Percentiles rank a stretch among this genome's conserved stretches.
These are phyloP conservation scores for Diplodia sapinea DNA, from an alignment of 2,329 filamentous ascomycete genomes.

Conservation along the genomic window DNA sequence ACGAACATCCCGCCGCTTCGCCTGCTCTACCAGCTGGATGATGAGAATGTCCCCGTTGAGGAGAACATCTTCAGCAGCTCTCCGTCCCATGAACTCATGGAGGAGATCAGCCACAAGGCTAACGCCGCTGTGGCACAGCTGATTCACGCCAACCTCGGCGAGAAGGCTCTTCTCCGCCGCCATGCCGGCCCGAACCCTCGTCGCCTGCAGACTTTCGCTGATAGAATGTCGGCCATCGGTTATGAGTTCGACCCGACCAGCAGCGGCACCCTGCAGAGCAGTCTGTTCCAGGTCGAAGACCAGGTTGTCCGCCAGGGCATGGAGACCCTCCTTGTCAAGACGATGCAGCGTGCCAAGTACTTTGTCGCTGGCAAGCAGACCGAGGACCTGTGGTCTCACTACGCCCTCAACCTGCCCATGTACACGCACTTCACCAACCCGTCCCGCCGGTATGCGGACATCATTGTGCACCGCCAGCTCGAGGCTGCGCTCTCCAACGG, in stretches of 20 bases:
- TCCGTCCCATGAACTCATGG: conserved; percentile 86
- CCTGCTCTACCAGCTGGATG: conserved; percentile 90
- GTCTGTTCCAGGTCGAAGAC: conserved; percentile 91
- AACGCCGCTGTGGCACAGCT: conserved; percentile 89
- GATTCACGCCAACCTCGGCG: conserved; percentile 76
- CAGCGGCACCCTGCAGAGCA: conserved; percentile 91
- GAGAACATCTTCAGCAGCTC: conserved; percentile 95
- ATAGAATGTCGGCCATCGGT: conserved; percentile 89
- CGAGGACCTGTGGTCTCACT: conserved; percentile 83
- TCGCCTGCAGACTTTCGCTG: conserved; percentile 86
- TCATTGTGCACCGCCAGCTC: conserved; percentile 93
- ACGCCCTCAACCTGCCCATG: conserved; percentile 86
- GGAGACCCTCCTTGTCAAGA: conserved; percentile 93
- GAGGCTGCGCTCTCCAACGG: conserved; percentile 84
- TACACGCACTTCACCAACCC: conserved; percentile 99
- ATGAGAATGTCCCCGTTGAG: conserved; percentile 97
- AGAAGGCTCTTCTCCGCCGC: conserved; percentile 89
- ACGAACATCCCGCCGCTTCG: conserved; percentile 84
- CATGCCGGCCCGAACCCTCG: conserved; percentile 85
- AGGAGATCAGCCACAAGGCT: conserved; percentile 92
- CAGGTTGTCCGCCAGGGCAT: conserved; percentile 91
- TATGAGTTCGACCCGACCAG: conserved; percentile 88
- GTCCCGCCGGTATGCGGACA: conserved; percentile 90
- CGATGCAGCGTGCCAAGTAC: conserved; percentile 96
- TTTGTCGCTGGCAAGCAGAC: conserved; percentile 80